phyloP scores from a whole-genome alignment of 75 land plant genomes.

The Picea sitchensis region DNA sequence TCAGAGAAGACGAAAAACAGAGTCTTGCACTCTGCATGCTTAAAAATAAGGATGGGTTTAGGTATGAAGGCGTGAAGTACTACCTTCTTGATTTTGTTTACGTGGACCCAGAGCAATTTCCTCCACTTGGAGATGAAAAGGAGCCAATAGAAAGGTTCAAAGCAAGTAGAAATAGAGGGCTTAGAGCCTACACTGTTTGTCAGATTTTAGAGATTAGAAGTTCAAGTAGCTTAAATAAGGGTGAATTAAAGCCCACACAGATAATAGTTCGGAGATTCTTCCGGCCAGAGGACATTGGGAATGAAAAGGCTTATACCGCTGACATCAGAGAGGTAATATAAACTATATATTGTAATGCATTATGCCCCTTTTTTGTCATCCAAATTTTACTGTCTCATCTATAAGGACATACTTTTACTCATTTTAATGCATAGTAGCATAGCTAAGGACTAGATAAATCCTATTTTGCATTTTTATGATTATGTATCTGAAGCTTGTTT shows the following conservation, averaged over 20 bases:
- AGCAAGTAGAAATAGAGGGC: conserved; percentile 83
- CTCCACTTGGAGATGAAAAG: conserved; percentile 22
- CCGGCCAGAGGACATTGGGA: conserved; percentile 87
- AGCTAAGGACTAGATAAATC: too few relatives aligned
- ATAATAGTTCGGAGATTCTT: conserved; percentile 77
- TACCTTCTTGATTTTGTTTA: conserved; percentile 72
- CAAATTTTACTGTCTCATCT: not conserved
- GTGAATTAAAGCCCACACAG: conserved; percentile 19
- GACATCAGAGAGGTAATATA: conserved; percentile 77
- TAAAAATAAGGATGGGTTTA: conserved; percentile 33
- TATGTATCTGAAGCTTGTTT: not conserved
- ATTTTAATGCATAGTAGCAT: not conserved
- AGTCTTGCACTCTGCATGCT: conserved; percentile 20
- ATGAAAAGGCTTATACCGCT: conserved; percentile 74
- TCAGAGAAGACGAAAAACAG: conserved; percentile 26
- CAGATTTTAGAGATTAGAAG: conserved; percentile 57
- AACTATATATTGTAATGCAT: not conserved
- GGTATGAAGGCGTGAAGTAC: conserved; percentile 54
- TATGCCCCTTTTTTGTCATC: not conserved
- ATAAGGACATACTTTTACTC: not conserved
- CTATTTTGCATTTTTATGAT: not conserved
- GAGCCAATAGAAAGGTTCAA: conserved; percentile 53
- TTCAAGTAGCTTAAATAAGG: conserved; percentile 26
- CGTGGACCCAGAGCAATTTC: conserved; percentile 37
- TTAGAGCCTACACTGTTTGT: conserved; percentile 80